A percentile compares a stretch with the other conserved stretches of the same genome.
Conservation (phyloP, 2,329 filamentous ascomycete genomes). For the Calonectria pteridis region DNA sequence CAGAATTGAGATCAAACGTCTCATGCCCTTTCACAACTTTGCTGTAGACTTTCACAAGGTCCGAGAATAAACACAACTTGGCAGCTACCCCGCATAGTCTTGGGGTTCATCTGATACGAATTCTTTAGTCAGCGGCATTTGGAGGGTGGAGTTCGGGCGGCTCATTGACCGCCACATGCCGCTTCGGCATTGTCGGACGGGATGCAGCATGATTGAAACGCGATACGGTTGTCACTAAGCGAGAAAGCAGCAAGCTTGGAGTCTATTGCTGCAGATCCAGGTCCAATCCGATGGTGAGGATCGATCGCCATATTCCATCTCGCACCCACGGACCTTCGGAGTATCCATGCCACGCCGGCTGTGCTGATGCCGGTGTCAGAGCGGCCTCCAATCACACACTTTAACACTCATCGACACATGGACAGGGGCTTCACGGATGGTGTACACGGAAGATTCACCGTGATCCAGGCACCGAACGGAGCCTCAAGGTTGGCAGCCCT, state of each 20-base stretch:
- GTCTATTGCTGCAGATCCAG: not conserved
- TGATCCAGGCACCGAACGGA: not conserved
- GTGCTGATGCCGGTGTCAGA: not conserved
- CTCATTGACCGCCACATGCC: not conserved
- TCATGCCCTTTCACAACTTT: not conserved
- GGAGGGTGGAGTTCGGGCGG: not conserved
- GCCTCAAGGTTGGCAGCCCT: not conserved
- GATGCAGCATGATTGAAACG: not conserved
- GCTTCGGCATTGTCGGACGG: not conserved
- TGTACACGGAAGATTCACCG: not conserved
- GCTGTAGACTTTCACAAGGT: not conserved
- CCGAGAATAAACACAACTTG: not conserved
- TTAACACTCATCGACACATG: not conserved
- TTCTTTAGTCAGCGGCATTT: not conserved
- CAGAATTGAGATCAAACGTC: not conserved
- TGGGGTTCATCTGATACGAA: not conserved
- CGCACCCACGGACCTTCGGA: not conserved
- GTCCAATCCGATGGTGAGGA: not conserved
- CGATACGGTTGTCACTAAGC: not conserved
- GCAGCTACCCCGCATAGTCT: not conserved
- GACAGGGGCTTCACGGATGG: not conserved
- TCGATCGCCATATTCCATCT: not conserved
- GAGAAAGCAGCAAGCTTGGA: not conserved
- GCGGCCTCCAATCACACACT: not conserved
- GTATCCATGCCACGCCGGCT: not conserved